Evolutionary conservation across 129 eudicot genomes (phyloP).

Genomic region (Deinandra increscens): DNA sequence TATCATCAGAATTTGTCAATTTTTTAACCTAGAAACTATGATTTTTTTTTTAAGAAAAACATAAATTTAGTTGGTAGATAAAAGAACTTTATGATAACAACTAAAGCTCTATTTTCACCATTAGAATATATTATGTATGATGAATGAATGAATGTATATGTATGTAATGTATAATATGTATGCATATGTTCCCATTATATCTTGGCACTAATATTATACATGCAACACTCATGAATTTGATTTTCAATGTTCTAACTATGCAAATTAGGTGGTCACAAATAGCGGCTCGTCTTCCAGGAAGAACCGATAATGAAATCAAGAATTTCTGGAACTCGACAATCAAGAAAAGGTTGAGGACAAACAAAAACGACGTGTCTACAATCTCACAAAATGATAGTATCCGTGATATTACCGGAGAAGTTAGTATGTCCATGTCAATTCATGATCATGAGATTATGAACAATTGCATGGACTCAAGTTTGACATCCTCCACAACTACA

Average conservation of each 20-base stretch:
- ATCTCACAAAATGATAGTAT: constrained; percentile 46
- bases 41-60: no score
- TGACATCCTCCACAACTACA: constrained; percentile 34
- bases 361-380: constrained; percentile 26
- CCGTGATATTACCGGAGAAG: constrained; percentile 17
- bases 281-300: constrained; percentile 38
- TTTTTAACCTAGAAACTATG: no score
- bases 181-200: not conserved
- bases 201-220: not conserved
- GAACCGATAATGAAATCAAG: constrained; percentile 42
- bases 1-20: no score
- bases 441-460: constrained; percentile 45
- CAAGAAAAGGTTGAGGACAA: constrained; percentile 63
- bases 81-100: no score
- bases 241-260: not conserved
- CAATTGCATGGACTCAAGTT: constrained; percentile 54
- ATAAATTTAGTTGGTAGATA: no score
- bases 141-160: no score
- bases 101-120: no score
- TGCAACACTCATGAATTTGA: not conserved
- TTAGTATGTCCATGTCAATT: constrained; percentile 36
- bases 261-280: constrained; percentile 38
- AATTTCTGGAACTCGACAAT: constrained; percentile 58
- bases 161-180: not conserved
- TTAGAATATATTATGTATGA: not conserved